Evolutionary conservation across 208 protist genomes (phyloP).

Genomic region (Leishmania braziliensis): DNA sequence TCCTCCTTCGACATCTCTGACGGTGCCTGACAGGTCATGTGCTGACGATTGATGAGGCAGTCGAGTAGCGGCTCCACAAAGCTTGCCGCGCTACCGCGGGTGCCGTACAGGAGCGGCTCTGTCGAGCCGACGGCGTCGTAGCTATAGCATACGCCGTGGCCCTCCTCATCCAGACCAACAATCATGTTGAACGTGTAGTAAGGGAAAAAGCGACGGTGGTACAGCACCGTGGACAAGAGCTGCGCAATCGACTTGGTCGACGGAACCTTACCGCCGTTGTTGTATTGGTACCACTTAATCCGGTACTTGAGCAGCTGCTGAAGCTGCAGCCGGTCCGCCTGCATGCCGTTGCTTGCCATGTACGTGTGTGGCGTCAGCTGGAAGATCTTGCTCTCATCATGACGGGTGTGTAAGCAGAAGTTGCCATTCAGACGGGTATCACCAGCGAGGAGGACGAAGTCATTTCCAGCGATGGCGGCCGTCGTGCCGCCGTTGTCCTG

Average conservation of each 20-base stretch:
- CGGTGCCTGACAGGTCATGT: slow-evolving; percentile 74
- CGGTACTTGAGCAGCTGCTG: slow-evolving; percentile 95
- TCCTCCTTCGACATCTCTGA: slow-evolving; percentile 77
- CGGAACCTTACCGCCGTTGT: slow-evolving; percentile 92
- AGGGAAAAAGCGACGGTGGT: slow-evolving; percentile 98
- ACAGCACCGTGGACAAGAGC: slow-evolving; percentile 97
- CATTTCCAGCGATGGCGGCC: slow-evolving; percentile 95
- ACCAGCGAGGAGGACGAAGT: slow-evolving; percentile 97
- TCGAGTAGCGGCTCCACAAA: slow-evolving; percentile 98
- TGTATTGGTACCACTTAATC: slow-evolving; percentile 95
- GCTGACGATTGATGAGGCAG: slow-evolving; percentile 92
- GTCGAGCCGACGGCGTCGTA: slow-evolving; percentile 99
- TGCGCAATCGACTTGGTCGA: slow-evolving; percentile 94
- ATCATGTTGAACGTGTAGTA: slow-evolving; percentile 99
- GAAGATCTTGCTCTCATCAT: slow-evolving; percentile 94
- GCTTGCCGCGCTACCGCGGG: slow-evolving; percentile 90
- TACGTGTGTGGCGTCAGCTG: slow-evolving; percentile 93
- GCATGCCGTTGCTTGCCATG: slow-evolving; percentile 97
- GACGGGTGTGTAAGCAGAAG: slow-evolving; percentile 96
- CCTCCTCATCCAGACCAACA: slow-evolving; percentile 95
- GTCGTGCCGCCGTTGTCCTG: slow-evolving; percentile 96
- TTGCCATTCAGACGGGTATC: slow-evolving; percentile 98
- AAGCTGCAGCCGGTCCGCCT: slow-evolving; percentile 96
- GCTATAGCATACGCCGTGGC: slow-evolving; percentile 96
- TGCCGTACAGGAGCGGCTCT: slow-evolving; percentile 93